Evolutionary conservation across 805 yeast species (phyloP).

Genomic region (Naumovozyma castellii): DNA sequence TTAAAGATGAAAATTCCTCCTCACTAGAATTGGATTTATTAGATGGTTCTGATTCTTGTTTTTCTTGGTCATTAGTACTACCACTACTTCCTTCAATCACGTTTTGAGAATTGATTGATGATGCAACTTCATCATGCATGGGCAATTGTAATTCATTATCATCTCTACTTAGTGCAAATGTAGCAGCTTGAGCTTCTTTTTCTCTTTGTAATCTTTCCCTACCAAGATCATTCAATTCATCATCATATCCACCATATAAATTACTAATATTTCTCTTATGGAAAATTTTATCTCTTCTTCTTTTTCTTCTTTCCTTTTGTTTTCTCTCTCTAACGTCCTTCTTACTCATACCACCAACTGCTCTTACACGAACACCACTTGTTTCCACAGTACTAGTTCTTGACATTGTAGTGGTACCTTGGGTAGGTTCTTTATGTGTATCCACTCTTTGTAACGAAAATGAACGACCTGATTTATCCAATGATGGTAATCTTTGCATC

Average conservation of each 20-base stretch:
- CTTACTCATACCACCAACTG: slow-evolving; percentile 66
- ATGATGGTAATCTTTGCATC: slow-evolving; percentile 76
- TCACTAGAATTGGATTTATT: neutral
- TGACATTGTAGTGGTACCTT: slow-evolving; percentile 10
- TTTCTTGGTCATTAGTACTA: neutral
- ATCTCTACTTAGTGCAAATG: slow-evolving; percentile 32
- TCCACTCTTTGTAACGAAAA: slow-evolving; percentile 79
- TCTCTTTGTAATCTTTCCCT: slow-evolving; percentile 34
- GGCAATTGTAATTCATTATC: neutral
- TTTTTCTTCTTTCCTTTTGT: slow-evolving; percentile 26
- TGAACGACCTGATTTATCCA: slow-evolving; percentile 58
- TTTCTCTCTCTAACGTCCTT: slow-evolving; percentile 32
- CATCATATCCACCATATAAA: slow-evolving; percentile 13
- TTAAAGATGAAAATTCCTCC: neutral
- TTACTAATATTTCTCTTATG: slow-evolving; percentile 5
- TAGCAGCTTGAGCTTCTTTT: slow-evolving; percentile 36
- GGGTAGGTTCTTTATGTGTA: slow-evolving; percentile 33
- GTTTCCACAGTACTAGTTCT: slow-evolving; percentile 44
- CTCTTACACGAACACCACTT: slow-evolving; percentile 54
- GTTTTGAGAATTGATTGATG: neutral
- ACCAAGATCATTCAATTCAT: slow-evolving; percentile 24
- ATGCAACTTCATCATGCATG: neutral
- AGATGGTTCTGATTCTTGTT: neutral
- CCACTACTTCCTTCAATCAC: neutral
- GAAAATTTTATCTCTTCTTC: slow-evolving; percentile 28